Evolutionary conservation across 805 yeast species (phyloP).

Genomic region (Lipomyces chichibuensis): DNA sequence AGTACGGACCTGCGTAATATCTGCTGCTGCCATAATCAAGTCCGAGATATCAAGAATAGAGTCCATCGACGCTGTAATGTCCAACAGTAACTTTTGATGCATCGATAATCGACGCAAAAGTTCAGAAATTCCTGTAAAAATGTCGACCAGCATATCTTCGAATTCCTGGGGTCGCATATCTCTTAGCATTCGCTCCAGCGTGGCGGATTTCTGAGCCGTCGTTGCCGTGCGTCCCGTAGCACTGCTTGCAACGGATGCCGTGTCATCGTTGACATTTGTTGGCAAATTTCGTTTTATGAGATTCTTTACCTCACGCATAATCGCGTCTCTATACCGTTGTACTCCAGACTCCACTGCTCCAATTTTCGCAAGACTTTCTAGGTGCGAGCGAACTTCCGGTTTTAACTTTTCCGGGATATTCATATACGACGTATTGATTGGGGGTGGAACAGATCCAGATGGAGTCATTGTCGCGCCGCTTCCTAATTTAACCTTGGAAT

Average conservation of each 20-base stretch:
- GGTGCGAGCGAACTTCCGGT: constrained; percentile 49
- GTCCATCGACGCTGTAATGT: constrained; percentile 59
- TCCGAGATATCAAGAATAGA: constrained; percentile 47
- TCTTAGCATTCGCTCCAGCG: constrained; percentile 56
- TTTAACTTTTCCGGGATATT: constrained; percentile 50
- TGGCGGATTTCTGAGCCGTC: constrained; percentile 45
- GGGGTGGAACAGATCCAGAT: constrained; percentile 18
- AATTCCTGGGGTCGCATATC: constrained; percentile 74
- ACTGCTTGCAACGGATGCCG: constrained; percentile 39
- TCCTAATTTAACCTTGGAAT: constrained; percentile 28
- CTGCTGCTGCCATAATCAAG: constrained; percentile 54
- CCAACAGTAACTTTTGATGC: constrained; percentile 79
- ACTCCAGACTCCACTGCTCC: constrained; percentile 52
- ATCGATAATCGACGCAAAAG: constrained; percentile 70
- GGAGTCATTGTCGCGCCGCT: constrained; percentile 16
- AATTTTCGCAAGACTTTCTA: constrained; percentile 55
- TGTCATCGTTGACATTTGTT: constrained; percentile 44
- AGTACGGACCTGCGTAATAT: constrained; percentile 71
- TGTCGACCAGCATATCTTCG: constrained; percentile 64
- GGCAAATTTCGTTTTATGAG: constrained; percentile 72
- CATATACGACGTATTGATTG: constrained; percentile 47
- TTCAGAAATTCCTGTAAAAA: constrained; percentile 68
- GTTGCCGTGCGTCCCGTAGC: constrained; percentile 39
- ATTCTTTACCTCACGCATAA: constrained; percentile 70
- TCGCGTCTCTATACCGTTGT: constrained; percentile 64